Conservation (phyloP, 805 yeast genomes). For the Monosporozyma solicola region DNA sequence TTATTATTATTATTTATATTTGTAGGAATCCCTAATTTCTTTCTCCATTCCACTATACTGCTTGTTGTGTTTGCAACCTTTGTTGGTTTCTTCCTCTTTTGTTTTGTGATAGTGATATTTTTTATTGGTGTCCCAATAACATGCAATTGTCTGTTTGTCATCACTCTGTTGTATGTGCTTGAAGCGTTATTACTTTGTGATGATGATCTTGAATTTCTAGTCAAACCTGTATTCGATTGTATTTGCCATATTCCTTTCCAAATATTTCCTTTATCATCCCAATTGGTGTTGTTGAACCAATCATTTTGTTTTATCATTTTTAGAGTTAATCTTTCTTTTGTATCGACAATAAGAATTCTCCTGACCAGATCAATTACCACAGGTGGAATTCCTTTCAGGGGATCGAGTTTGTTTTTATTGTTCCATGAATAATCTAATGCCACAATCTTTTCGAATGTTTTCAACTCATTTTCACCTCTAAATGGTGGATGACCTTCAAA, state of each 20-base stretch:
- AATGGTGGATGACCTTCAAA: conserved; percentile 83
- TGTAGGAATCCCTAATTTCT: conserved; percentile 23
- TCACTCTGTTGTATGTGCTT: conserved; percentile 11
- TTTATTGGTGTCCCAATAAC: conserved; percentile 23
- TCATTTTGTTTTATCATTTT: conserved; percentile 51
- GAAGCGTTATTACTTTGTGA: neutral
- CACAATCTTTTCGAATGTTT: conserved; percentile 83
- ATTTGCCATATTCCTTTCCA: conserved; percentile 75
- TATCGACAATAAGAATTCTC: conserved; percentile 60
- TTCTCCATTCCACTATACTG: conserved; percentile 33
- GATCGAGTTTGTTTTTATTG: conserved; percentile 16
- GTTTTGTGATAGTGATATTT: conserved; percentile 23
- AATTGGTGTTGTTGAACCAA: conserved; percentile 63
- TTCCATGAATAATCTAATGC: conserved; percentile 62
- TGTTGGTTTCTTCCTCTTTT: conserved; percentile 24
- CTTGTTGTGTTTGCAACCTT: conserved; percentile 25
- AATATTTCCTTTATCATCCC: conserved; percentile 53
- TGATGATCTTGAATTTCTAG: neutral
- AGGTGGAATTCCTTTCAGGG: conserved; percentile 39
- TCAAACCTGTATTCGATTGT: conserved; percentile 22
- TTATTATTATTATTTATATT: conserved; percentile 5
- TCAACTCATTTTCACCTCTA: conserved; percentile 75
- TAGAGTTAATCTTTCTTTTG: conserved; percentile 53
- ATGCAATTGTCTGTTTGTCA: conserved; percentile 19
- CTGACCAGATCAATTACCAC: conserved; percentile 57